Percentiles rank a stretch among this genome's conserved stretches.
Conservation (phyloP, 2,329 filamentous ascomycete genomes). For the Ophiostoma quercus region DNA sequence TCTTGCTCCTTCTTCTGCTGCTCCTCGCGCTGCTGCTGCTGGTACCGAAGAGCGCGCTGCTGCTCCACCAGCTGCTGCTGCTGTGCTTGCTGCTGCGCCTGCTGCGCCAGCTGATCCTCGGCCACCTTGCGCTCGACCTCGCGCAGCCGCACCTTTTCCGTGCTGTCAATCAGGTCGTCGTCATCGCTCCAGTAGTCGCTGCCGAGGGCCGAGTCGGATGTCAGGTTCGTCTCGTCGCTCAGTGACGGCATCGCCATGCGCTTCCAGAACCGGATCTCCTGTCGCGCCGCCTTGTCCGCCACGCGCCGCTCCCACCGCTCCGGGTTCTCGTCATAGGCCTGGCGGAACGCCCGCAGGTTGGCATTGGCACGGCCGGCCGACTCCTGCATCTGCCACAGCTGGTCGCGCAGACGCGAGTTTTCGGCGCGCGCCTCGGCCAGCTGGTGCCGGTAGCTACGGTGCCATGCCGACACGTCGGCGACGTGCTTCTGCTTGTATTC, state of each 20-base stretch:
- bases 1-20: slow-evolving; percentile 11
- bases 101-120: slow-evolving; percentile 33
- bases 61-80: slow-evolving; percentile 17
- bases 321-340: slow-evolving; percentile 52
- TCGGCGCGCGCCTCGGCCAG: slow-evolving; percentile 61
- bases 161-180: slow-evolving; percentile 57
- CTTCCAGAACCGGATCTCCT: slow-evolving; percentile 63
- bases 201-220: slow-evolving; percentile 1
- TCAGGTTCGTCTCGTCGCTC: slow-evolving; percentile 36
- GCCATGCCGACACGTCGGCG: slow-evolving; percentile 57
- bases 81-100: slow-evolving; percentile 31
- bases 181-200: slow-evolving; percentile 62
- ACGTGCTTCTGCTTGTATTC: slow-evolving; percentile 61
- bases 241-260: slow-evolving; percentile 58
- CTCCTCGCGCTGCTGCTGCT: slow-evolving; percentile 11
- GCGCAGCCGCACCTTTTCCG: slow-evolving; percentile 53
- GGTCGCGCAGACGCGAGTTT: slow-evolving; percentile 57
- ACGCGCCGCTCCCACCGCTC: slow-evolving; percentile 50
- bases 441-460: slow-evolving; percentile 60
- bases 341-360: slow-evolving; percentile 51
- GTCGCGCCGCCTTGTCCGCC: slow-evolving; percentile 47
- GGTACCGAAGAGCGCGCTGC: slow-evolving; percentile 10
- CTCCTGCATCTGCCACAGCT: slow-evolving; percentile 62
- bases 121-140: slow-evolving; percentile 39
- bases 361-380: slow-evolving; percentile 56